Base-by-base conservation (phyloP, 306 rosid species). In the Arachis stenosperma region DNA sequence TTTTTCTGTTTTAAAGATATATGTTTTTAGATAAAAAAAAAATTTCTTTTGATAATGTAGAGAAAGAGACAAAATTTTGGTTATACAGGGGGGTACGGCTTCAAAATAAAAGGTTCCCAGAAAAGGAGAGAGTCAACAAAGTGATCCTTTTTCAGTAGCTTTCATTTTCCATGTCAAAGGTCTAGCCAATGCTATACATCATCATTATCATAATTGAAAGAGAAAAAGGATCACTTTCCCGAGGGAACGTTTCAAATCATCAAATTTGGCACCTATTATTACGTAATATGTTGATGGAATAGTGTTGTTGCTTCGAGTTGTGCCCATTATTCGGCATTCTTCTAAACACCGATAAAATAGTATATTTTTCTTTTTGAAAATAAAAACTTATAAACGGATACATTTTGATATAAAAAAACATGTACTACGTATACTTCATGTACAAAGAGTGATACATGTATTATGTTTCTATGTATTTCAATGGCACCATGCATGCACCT, bases 121-220 rank as follows among this genome's bases (percentile, higher is more conserved):
- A 80, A 79, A 76, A 79, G 58, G 69, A 71, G 9, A 43, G 44
- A 77, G 88, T 86, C 93, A 84, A 83, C 89, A 81, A 71, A 63
- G 29, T 76, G 79, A 83, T 77, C 69, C 56, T 73, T 83, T 85
- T 69, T 81, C 59, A 27, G 71, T 54, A 42, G 62, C 79, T 67
- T 74, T 77, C 61, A 27, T 77, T 65, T 22, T 69, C 79, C 22
- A 40, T 61, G 73, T 80, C 73, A 71, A 57, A 81, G 43, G 82
- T 83, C 72, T 70, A 71, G 58, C 74, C 74, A 67, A 79, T 71
- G 42, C 69, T 48, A 33, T 33, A 71, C 81, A 70, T 75, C 81
- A 68, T 84, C 81, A 78, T 78, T 59, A 74, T 67, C 77, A 61
- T 66, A 75, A 14, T 78, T 33, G 79, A 78, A 69, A 65, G 37